Percentiles rank a stretch among this genome's conserved stretches.
Conservation (phyloP, 805 yeast genomes). For the Candida vaughaniae region DNA sequence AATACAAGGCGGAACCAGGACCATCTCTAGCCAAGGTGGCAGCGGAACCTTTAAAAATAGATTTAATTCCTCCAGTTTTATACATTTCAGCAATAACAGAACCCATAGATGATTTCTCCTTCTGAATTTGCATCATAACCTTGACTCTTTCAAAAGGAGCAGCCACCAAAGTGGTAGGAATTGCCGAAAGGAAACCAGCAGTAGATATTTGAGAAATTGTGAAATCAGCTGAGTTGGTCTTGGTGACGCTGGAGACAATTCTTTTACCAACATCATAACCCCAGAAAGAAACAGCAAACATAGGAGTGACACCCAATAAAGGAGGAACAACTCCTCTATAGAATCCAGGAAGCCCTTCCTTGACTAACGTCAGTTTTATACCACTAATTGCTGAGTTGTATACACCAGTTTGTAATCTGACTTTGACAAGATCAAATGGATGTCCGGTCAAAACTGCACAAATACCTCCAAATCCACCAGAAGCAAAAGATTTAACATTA, state of each 20-base stretch:
- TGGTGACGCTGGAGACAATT: slow-evolving; percentile 51
- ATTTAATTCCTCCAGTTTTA: slow-evolving; percentile 75
- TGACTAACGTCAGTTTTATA: slow-evolving; percentile 64
- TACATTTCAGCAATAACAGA: slow-evolving; percentile 68
- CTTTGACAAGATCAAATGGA: slow-evolving; percentile 93
- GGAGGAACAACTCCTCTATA: slow-evolving; percentile 96
- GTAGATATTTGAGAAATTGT: slow-evolving; percentile 72
- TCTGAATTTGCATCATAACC: slow-evolving; percentile 85
- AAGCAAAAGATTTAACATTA: slow-evolving; percentile 80
- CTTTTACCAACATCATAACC: slow-evolving; percentile 93
- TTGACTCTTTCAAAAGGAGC: slow-evolving; percentile 97
- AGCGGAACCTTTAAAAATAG: slow-evolving; percentile 85
- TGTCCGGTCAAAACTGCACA: slow-evolving; percentile 96
- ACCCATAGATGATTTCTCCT: slow-evolving; percentile 48
- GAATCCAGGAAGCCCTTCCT: slow-evolving; percentile 76
- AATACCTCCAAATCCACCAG: slow-evolving; percentile 96
- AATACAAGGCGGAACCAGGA: slow-evolving; percentile 94
- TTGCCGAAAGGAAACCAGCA: slow-evolving; percentile 92
- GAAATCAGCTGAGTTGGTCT: slow-evolving; percentile 42
- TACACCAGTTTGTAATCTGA: slow-evolving; percentile 83
- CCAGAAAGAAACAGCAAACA: slow-evolving; percentile 98
- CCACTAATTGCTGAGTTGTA: slow-evolving; percentile 64
- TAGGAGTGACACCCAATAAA: slow-evolving; percentile 93
- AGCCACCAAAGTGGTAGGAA: slow-evolving; percentile 94
- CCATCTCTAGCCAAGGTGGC: slow-evolving; percentile 97